These are phyloP conservation scores for Aegilops tauschii DNA, from an alignment of 176 grass and related monocot genomes.

Conservation along the genomic window DNA sequence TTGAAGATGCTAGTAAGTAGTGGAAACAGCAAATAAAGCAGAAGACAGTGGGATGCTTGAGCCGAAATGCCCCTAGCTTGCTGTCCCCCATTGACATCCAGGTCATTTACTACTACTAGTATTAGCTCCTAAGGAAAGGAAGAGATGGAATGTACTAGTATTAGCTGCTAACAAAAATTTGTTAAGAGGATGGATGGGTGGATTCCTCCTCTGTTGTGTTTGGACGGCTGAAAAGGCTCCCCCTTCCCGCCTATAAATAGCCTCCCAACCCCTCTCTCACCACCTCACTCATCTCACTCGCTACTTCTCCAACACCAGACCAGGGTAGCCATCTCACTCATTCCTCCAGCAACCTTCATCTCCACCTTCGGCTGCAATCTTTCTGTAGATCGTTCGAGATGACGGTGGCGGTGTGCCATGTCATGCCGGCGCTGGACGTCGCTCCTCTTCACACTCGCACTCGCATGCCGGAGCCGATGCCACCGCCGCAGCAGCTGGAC, in stretches of 20 bases:
- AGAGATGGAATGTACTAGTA: neutral
- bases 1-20: neutral
- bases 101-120: too few species aligned
- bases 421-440: neutral
- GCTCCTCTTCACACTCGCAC: neutral
- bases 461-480: neutral
- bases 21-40: neutral
- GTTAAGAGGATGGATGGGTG: too few species aligned
- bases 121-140: neutral
- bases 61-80: neutral
- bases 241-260: constrained; percentile 10
- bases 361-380: neutral
- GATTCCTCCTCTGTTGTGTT: neutral
- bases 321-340: neutral
- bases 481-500: constrained; percentile 8
- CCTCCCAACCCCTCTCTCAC: neutral
- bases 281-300: neutral
- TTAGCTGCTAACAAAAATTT: too few species aligned
- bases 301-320: neutral
- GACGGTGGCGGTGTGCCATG: constrained; percentile 27
- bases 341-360: too few species aligned
- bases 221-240: constrained; percentile 3
- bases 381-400: neutral
- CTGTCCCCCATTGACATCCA: constrained; percentile 1
- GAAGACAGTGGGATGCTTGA: neutral